Conservation (phyloP, 257 asterid genomes). For the Striga asiatica region DNA sequence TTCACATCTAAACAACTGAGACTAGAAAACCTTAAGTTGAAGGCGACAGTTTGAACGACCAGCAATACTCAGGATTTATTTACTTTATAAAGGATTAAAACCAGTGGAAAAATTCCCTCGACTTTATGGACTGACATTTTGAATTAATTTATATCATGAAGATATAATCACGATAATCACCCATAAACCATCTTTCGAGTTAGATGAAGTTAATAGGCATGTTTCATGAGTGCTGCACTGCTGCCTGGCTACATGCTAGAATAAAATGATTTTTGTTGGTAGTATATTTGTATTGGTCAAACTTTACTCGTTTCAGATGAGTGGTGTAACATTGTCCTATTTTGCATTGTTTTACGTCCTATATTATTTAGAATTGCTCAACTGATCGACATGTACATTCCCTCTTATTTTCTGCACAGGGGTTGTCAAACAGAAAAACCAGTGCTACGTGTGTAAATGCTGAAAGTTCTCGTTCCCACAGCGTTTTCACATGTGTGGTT, state of each 20-base stretch:
- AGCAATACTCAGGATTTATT: background rate
- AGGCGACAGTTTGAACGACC: background rate
- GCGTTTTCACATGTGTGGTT: conserved; percentile 94
- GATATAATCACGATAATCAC: background rate
- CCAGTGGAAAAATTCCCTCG: background rate
- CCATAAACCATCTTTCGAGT: background rate
- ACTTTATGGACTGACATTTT: background rate
- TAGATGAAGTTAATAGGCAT: background rate
- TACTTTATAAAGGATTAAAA: background rate
- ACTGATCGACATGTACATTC: too few species aligned
- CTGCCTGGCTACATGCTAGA: background rate
- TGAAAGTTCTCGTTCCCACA: conserved; percentile 98
- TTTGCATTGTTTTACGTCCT: background rate
- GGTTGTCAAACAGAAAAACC: conserved; percentile 82
- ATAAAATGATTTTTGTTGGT: background rate
- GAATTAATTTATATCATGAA: background rate
- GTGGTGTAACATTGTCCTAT: background rate
- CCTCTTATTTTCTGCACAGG: conserved; percentile 34
- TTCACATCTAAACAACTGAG: background rate
- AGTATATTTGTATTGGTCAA: background rate
- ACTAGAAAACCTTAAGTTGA: background rate
- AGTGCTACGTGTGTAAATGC: conserved; percentile 88
- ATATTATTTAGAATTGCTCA: too few species aligned
- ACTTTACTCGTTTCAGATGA: background rate
- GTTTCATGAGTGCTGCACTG: background rate